phyloP scores from a whole-genome alignment of 2,329 filamentous ascomycete species.

The Neopestalotiopsis sp. region DNA sequence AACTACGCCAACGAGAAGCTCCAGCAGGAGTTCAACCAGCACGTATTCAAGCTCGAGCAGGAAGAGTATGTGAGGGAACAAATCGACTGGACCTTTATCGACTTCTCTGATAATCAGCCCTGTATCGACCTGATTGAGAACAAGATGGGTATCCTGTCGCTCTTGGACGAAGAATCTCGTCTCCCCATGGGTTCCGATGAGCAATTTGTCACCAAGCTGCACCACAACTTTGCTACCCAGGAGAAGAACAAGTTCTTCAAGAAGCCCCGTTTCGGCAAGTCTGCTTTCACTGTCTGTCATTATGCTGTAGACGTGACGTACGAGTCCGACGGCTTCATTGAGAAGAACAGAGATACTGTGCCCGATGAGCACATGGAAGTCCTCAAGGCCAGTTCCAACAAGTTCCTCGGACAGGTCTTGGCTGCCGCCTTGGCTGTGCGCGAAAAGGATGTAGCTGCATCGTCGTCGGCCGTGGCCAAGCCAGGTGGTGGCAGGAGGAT shows the following conservation, averaged over 20 bases:
- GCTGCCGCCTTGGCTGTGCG: conserved; percentile 85
- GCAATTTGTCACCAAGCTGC: conserved; percentile 93
- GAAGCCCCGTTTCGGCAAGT: conserved; percentile 97
- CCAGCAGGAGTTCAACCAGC: conserved; percentile 98
- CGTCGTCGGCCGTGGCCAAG: conserved; percentile 75
- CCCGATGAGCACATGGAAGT: conserved; percentile 98
- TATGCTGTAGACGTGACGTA: conserved; percentile 98
- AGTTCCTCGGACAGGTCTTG: conserved; percentile 83
- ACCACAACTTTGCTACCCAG: conserved; percentile 81
- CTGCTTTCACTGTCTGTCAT: conserved; percentile 96
- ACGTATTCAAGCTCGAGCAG: conserved; percentile 98
- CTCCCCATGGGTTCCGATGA: conserved; percentile 97
- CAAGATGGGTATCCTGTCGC: conserved; percentile 88
- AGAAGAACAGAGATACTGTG: conserved; percentile 98
- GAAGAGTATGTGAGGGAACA: conserved; percentile 96
- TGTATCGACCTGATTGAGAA: conserved; percentile 99
- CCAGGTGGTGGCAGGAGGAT: conserved; percentile 83
- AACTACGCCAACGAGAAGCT: conserved; percentile 99
- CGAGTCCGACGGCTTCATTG: conserved; percentile 98
- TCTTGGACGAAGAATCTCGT: conserved; percentile 95
- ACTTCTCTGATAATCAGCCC: conserved; percentile 98
- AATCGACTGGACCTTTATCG: conserved; percentile 99
- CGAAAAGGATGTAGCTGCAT: conserved; percentile 80
- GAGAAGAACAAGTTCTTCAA: conserved; percentile 98
- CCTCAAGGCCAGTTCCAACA: conserved; percentile 81